Conservation (phyloP, 441 rosid species). For the Eutrema salsugineum region DNA sequence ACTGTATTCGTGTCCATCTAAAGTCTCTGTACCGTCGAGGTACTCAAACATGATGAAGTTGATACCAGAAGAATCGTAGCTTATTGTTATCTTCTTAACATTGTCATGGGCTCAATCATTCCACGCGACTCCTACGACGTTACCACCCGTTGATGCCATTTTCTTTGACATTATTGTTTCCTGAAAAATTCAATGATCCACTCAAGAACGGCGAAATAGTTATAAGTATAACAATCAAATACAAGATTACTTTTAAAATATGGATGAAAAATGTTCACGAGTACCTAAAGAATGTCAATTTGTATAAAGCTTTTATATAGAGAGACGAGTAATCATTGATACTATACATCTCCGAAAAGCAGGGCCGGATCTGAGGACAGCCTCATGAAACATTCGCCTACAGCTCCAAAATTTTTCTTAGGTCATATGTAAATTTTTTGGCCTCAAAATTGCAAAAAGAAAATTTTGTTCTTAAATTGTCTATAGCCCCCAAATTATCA, state of each 20-base stretch:
- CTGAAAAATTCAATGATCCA: neutral
- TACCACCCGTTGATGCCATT: neutral
- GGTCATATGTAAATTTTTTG: no score
- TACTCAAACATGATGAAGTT: neutral
- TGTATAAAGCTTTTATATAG: neutral
- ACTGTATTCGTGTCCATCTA: neutral
- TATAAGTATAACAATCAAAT: neutral
- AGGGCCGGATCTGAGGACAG: no score
- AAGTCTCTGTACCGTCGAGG: neutral
- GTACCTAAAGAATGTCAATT: neutral
- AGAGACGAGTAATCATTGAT: neutral
- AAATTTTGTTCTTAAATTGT: no score
- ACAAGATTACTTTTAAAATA: no score
- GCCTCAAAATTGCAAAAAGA: no score
- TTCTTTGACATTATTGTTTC: neutral
- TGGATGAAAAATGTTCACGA: neutral
- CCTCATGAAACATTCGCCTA: no score
- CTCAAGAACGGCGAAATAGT: neutral
- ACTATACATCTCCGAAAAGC: no score
- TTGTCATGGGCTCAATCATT: neutral
- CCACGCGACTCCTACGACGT: neutral
- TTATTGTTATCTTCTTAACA: neutral
- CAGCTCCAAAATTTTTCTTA: no score
- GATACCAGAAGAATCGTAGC: neutral
- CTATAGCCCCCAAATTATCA: no score